Percentiles rank a stretch among this genome's conserved stretches.
Conservation (phyloP, 257 asterid species). For the Solanum paucissectum region DNA sequence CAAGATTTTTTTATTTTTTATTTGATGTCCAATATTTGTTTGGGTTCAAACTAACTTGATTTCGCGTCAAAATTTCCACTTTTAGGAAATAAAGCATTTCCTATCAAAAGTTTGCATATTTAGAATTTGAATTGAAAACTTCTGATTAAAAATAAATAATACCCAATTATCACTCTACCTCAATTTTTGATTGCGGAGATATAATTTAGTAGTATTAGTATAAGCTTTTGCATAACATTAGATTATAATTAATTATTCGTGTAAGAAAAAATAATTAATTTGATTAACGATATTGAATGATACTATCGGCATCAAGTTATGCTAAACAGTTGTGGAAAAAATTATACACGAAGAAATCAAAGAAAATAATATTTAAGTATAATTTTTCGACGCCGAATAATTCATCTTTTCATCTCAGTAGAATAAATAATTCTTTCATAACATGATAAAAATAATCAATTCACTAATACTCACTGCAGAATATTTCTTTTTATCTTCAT, state of each 20-base stretch:
- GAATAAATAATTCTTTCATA: not conserved
- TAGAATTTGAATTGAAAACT: too few relatives aligned
- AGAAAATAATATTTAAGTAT: too few relatives aligned
- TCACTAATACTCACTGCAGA: not conserved
- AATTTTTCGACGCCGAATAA: too few relatives aligned
- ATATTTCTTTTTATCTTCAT: not conserved
- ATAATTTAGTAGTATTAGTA: too few relatives aligned
- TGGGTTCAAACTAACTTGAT: not conserved
- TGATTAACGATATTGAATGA: not conserved
- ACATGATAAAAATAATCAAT: not conserved
- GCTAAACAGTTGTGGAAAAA: too few relatives aligned
- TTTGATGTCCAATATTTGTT: rapidly evolving
- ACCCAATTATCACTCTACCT: not conserved
- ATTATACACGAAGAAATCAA: too few relatives aligned
- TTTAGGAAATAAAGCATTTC: not conserved
- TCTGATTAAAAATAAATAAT: too few relatives aligned
- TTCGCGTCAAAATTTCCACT: rapidly evolving
- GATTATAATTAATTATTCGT: not conserved
- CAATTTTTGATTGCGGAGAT: too few relatives aligned
- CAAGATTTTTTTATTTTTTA: not conserved
- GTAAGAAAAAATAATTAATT: not conserved
- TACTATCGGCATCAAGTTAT: too few relatives aligned
- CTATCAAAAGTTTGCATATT: too few relatives aligned
- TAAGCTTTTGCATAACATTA: not conserved
- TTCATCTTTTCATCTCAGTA: not conserved